Percentiles rank a stretch among this genome's conserved stretches.
phyloP scores from a whole-genome alignment of 805 yeast genomes.

The Tetrapisispora fleetii region DNA sequence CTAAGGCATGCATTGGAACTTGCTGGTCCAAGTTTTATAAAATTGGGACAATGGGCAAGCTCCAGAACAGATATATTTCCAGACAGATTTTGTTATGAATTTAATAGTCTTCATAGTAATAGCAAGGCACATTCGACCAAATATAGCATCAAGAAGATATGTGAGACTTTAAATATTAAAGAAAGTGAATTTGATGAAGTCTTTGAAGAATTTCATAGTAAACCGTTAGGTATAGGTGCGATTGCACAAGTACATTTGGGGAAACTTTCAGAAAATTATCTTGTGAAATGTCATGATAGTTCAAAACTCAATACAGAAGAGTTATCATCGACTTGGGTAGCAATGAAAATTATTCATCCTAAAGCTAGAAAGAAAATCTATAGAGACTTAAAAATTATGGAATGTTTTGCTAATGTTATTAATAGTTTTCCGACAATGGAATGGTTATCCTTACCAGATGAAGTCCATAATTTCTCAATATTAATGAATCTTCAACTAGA shows the following conservation, averaged over 20 bases:
- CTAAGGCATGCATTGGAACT: constrained; percentile 59
- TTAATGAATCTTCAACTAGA: constrained; percentile 88
- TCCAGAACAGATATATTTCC: constrained; percentile 92
- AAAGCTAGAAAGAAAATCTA: constrained; percentile 58
- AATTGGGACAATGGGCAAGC: constrained; percentile 98
- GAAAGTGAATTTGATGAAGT: constrained; percentile 45
- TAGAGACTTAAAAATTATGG: constrained; percentile 80
- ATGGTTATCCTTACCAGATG: constrained; percentile 92
- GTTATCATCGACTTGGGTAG: constrained; percentile 48
- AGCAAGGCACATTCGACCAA: constrained; percentile 62
- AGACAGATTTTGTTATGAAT: constrained; percentile 60
- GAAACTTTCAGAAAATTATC: constrained; percentile 41
- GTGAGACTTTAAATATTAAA: constrained; percentile 45
- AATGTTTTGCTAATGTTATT: constrained; percentile 60
- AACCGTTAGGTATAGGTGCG: constrained; percentile 94
- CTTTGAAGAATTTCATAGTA: background rate
- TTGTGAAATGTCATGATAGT: constrained; percentile 16
- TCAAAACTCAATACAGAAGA: no score
- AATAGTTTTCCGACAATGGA: constrained; percentile 87
- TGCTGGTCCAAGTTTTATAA: constrained; percentile 89
- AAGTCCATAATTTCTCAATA: constrained; percentile 76
- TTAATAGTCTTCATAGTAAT: constrained; percentile 72
- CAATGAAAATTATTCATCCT: constrained; percentile 91
- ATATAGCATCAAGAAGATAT: constrained; percentile 49
- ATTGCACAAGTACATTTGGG: constrained; percentile 93